phyloP scores from a whole-genome alignment of 169 alveolate species.

The Cardiosporidium cionae region DNA sequence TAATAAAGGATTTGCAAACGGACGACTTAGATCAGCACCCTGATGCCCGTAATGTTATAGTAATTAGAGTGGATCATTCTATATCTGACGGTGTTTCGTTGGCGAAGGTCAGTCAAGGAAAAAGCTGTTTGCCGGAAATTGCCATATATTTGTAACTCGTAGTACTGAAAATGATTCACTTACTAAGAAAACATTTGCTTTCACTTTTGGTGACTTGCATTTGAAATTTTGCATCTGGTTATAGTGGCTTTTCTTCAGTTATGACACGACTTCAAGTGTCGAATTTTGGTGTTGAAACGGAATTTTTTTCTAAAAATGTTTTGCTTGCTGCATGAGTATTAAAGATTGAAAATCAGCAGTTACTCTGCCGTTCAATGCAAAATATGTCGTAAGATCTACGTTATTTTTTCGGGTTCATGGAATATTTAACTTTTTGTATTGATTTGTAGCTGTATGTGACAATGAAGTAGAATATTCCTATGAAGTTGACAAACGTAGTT shows the following conservation, averaged over 20 bases:
- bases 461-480: too few species aligned
- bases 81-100: slow-evolving; percentile 9
- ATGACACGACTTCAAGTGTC: neutral
- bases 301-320: too few species aligned
- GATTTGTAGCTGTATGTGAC: too few species aligned
- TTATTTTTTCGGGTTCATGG: too few species aligned
- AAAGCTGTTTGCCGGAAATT: too few species aligned
- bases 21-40: neutral
- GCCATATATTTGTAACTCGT: too few species aligned
- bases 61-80: slow-evolving; percentile 1
- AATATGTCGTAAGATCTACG: too few species aligned
- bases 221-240: neutral
- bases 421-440: too few species aligned
- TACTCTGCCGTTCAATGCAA: too few species aligned
- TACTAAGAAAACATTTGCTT: neutral
- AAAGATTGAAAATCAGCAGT: too few species aligned
- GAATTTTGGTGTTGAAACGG: neutral
- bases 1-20: neutral
- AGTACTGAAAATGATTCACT: neutral
- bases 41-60: neutral
- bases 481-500: too few species aligned
- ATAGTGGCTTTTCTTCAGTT: neutral
- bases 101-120: slow-evolving; percentile 3
- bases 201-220: neutral
- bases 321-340: too few species aligned